A percentile compares a stretch with the other conserved stretches of the same genome.
These are phyloP conservation scores for Cryptococcus neoformans DNA, from an alignment of 1,284 basidiomycete species.

Conservation along the genomic window DNA sequence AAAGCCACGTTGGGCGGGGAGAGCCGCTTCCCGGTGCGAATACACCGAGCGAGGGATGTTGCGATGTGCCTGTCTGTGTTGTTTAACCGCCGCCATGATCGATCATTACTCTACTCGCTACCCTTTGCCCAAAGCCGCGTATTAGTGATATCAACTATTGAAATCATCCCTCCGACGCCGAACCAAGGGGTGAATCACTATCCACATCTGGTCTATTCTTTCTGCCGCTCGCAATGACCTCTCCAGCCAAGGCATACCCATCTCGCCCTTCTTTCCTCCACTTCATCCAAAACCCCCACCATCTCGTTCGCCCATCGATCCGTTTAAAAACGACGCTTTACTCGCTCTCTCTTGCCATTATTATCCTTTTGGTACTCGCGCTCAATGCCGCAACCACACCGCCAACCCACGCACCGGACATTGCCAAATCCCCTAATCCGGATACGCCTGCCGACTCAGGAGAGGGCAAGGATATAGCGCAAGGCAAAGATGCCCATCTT, in stretches of 20 bases:
- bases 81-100: too few relatives aligned
- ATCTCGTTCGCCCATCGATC: conserved; percentile 30
- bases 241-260: conserved; percentile 15
- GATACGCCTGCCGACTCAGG: conserved; percentile 28
- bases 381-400: conserved; percentile 25
- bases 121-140: too few relatives aligned
- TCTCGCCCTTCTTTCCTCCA: conserved; percentile 7
- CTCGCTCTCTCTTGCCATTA: conserved; percentile 25
- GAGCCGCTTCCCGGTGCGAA: too few relatives aligned
- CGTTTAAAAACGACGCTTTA: conserved; percentile 35
- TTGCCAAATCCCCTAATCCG: conserved; percentile 21
- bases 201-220: background rate
- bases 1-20: too few relatives aligned
- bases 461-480: conserved; percentile 29
- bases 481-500: conserved; percentile 35
- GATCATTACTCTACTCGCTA: too few relatives aligned
- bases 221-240: conserved; percentile 9
- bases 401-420: background rate
- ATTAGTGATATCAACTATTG: too few relatives aligned
- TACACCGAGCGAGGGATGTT: too few relatives aligned
- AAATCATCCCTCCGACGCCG: too few relatives aligned
- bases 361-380: conserved; percentile 30
- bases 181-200: too few relatives aligned
- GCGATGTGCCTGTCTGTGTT: too few relatives aligned
- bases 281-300: conserved; percentile 10